Conservation (phyloP, 176 grass and related monocot genomes). For the barley (Hordeum vulgare) region MorexV3_pseudomolecules_assembly NC_058522.1:574312409-574312908, state of each 20-base stretch:
- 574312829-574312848: not conserved
- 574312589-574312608: not conserved
- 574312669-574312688: not conserved
- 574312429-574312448: not conserved
- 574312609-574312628: not conserved
- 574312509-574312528: not conserved
- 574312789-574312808: not conserved
- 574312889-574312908: not conserved
- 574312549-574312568: not conserved
- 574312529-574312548: not conserved
- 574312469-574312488: conserved; percentile 10
- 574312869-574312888: not conserved
- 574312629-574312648: not conserved
- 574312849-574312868: not conserved
- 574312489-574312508: conserved; percentile 5
- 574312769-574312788: not conserved
- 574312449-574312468: not conserved
- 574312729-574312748: not conserved
- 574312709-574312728: not conserved
- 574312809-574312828: not conserved
- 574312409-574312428: too few relatives aligned
- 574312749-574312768: not conserved
- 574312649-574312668: not conserved
- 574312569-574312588: not conserved
- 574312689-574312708: not conserved